These are phyloP conservation scores for Euryodendron excelsum DNA, from an alignment of 148 eudicot species.

Conservation along the genomic window DNA sequence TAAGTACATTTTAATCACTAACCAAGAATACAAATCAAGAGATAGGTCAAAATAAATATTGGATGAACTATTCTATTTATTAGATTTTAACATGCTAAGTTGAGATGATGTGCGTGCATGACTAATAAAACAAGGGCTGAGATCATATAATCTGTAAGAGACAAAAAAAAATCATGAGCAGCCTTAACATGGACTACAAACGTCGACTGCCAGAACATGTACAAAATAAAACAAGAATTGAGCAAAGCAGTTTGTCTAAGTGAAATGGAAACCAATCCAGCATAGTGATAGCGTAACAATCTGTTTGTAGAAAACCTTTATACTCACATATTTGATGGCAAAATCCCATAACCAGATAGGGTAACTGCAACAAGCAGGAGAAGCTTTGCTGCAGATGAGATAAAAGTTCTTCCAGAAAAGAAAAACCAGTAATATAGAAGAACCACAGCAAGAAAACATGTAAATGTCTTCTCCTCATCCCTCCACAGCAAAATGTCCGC, in stretches of 20 bases:
- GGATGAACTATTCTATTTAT: not conserved
- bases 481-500: conserved; percentile 91
- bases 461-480: conserved; percentile 82
- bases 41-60: not conserved
- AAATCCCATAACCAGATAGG: conserved; percentile 46
- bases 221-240: not conserved
- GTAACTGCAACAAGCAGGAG: conserved; percentile 48
- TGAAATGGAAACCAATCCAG: not conserved
- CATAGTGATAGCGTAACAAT: not conserved
- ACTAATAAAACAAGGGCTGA: not conserved
- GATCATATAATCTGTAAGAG: not conserved
- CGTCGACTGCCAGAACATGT: not conserved
- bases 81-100: not conserved
- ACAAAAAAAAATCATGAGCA: not conserved
- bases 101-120: not conserved
- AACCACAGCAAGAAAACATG: conserved; percentile 53
- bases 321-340: conserved; percentile 73
- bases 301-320: not conserved
- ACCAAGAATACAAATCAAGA: not conserved
- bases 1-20: not conserved
- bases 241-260: not conserved
- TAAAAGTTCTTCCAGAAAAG: conserved; percentile 61
- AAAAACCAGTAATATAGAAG: conserved; percentile 71
- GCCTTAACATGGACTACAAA: not conserved
- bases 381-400: conserved; percentile 68